A percentile compares a stretch with the other conserved stretches of the same genome.
These are phyloP conservation scores for Sugiyamaella qingdaonensis DNA, from an alignment of 805 yeast genomes.

Conservation along the genomic window DNA sequence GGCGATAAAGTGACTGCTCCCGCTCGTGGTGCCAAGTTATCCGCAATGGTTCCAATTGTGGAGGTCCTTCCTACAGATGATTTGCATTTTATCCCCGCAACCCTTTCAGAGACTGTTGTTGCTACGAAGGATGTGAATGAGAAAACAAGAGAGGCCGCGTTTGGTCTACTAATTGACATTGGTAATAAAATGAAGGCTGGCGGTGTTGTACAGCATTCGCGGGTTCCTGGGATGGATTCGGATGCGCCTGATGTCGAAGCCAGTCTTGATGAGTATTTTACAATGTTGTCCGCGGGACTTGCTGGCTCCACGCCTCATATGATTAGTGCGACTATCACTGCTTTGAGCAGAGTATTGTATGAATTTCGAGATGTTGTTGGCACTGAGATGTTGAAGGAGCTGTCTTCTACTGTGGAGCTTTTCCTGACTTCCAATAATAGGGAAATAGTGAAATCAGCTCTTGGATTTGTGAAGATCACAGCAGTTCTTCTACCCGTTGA, in stretches of 20 bases:
- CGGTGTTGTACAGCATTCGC: slow-evolving; percentile 60
- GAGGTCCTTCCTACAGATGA: slow-evolving; percentile 59
- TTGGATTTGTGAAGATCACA: slow-evolving; percentile 91
- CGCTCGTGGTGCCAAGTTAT: slow-evolving; percentile 75
- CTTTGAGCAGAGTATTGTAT: slow-evolving; percentile 77
- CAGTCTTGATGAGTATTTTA: slow-evolving; percentile 74
- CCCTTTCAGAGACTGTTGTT: slow-evolving; percentile 82
- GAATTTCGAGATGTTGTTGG: slow-evolving; percentile 73
- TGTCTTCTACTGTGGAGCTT: slow-evolving; percentile 80
- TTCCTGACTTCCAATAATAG: slow-evolving; percentile 86
- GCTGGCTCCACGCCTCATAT: slow-evolving; percentile 92
- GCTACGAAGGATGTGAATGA: slow-evolving; percentile 92
- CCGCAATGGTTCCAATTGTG: slow-evolving; percentile 59
- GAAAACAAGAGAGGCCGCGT: slow-evolving; percentile 80
- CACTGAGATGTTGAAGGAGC: slow-evolving; percentile 58
- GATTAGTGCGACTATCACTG: slow-evolving; percentile 95
- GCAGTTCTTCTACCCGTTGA: slow-evolving; percentile 80
- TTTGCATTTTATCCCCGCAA: slow-evolving; percentile 71
- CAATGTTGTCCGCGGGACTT: slow-evolving; percentile 93
- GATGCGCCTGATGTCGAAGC: slow-evolving; percentile 64
- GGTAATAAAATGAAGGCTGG: slow-evolving; percentile 67
- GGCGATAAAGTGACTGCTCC: slow-evolving; percentile 52
- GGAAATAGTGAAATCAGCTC: slow-evolving; percentile 90
- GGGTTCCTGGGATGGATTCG: slow-evolving; percentile 56
- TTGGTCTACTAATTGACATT: slow-evolving; percentile 69